These are phyloP conservation scores for Suillus paluster DNA, from an alignment of 768 basidiomycete genomes.

Conservation along the genomic window DNA sequence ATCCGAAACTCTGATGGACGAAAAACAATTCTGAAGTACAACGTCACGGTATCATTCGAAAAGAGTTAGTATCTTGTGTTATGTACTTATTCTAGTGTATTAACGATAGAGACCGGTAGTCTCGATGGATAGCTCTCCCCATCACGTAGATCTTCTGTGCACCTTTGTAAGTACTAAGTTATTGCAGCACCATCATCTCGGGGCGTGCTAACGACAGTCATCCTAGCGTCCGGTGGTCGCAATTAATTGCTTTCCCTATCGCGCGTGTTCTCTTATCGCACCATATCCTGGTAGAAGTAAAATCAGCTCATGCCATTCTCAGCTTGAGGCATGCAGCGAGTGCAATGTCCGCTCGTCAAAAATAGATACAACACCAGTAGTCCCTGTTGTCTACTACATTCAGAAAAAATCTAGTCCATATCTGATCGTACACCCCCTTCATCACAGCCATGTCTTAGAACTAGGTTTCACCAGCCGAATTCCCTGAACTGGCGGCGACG, in stretches of 20 bases:
- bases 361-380: background rate
- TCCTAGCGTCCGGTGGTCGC: background rate
- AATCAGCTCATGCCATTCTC: background rate
- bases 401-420: background rate
- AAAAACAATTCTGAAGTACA: background rate
- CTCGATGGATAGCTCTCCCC: no score
- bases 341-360: background rate
- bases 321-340: background rate
- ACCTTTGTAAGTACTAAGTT: background rate
- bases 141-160: no score
- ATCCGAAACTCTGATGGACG: background rate
- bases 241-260: background rate
- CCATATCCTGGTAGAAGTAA: no score
- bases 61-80: background rate
- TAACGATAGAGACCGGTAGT: no score
- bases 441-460: conserved; percentile 27
- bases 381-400: background rate
- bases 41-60: background rate
- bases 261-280: background rate
- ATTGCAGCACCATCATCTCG: background rate
- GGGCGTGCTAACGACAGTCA: background rate
- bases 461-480: conserved; percentile 45
- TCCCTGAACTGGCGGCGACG: conserved; percentile 27
- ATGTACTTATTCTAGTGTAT: no score
- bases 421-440: background rate